Base-by-base conservation (phyloP, 2,329 filamentous ascomycete genomes). In the Exophiala viscosa region DNA sequence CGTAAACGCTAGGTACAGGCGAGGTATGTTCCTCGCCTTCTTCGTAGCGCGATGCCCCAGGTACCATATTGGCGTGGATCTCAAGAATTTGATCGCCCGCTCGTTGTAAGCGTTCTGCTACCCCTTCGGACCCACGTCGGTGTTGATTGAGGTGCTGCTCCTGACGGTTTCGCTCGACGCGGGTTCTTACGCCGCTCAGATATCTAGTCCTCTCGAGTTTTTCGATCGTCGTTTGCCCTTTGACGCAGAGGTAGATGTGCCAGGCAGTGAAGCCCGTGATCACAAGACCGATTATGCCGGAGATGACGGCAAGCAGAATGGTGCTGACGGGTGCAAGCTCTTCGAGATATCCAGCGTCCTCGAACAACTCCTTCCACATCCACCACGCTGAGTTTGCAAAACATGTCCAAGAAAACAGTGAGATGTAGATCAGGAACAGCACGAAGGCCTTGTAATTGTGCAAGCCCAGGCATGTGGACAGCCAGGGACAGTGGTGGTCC, bases 401-500 rank as follows among this genome's bases (percentile, higher is more conserved):
- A 65, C 81, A 82, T 63, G 87, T 82, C 74, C 90, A 84, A 73
- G 88, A 91, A 73, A 96, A 96, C 1, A 96, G 57, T 3, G 86
- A 88, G 0, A 88, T 90, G 69, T 99, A 97, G 50, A 91, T 81
- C 20, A 99, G 77, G 69, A 97, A 99, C 2, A 97, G 79, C 48
- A 99, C 70, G 67, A 99, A 99, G 0, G 91, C 81, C 73, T 99
- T 99, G 78, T 96, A 95, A 72, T 99, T 99, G 66, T 83, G 84
- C 59, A 99, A 76, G 15, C 93, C 93, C 54, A 99, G 88, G 70
- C 93, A 99, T 3, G 90, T 96, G 23, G 93, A 92, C 45, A 99
- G 80, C 93, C 93, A 99, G 13, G 93, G 93, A 69, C 93, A 99
- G 74, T 99, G 93, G 70, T 99, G 93, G 68, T 99, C 93, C 93